Evolutionary conservation across 805 yeast species (phyloP), one percentile per base, ranked within the genome.

Genomic region (Candida hungchunana): DNA sequence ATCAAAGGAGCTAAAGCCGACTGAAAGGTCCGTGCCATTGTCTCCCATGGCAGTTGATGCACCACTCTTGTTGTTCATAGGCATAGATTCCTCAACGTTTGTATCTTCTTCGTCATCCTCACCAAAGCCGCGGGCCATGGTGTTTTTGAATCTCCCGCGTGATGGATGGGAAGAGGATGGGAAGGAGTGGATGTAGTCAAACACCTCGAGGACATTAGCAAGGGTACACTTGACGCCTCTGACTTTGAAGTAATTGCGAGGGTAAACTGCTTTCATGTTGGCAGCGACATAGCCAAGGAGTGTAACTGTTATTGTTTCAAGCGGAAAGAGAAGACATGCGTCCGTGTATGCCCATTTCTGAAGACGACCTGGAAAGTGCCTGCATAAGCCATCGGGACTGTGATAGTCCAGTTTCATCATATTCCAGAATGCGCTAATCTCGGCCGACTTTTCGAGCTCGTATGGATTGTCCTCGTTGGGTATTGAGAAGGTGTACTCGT

Each of bases 171-270:
- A 25, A 9, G 15, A 9, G 8, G 27, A 10, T 9, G 27, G 27
- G 15, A 25, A 12, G 16, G 8, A 9, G 15, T 25, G 16, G 16
- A 25, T 13, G n/a, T 12, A 18, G 4, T 32, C 25, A 22, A 19
- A 40, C 17, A 47, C 31, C 3, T 31, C 21, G 19, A 32, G 18
- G 1, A 39, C 8, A 11, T 19, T 26, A 14, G 30, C 7, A 17
- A 22, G 19, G 13, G 31, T 21, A 12, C 43, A 16, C 1, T 7
- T 9, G 4, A 29, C 10, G 1, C 23, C 22, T 19, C 39, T 30
- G 2, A 27, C 24, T 18, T 28, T 21, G 23, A 46, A 50, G 39
- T 39, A 42, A n/a, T 31, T 16, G n/a, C 28, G 34, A 4, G 53
- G 51, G 25, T 43, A 35, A 8, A 28, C 32, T 5, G 42, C 3